Base-by-base conservation (phyloP, 805 yeast genomes). In the Saccharomycopsis synnaedendra region DNA sequence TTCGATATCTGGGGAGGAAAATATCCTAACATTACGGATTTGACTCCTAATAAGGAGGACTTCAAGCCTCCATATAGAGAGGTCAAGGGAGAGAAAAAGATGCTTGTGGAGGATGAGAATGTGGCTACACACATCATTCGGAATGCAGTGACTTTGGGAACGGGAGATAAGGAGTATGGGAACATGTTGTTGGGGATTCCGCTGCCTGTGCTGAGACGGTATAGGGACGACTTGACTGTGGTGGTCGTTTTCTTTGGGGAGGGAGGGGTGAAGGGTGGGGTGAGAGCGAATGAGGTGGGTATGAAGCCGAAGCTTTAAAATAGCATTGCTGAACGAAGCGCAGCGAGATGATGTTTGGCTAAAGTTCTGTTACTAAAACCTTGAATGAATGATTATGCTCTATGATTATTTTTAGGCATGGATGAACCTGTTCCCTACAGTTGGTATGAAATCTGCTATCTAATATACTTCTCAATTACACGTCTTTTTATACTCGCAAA, bases 141-240 rank as follows among this genome's bases (percentile, higher is more conserved):
- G 61, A 90, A 93, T 63, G 97, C 98, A 0, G 70, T 93, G 49
- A 78, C 86, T 49, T 75, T 75, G 54, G 95, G 96, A 5, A 82
- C 83, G 29, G 96, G 95, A 0, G 80, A 85, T 38, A 77, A 78
- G 54, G 96, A 90, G 53, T 89, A 87, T 57, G 88, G 89, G 3
- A 78, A 89, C 28, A 85, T 93, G 76, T 68, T 93, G 51, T 82
- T 88, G 11, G 82, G 93, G 46, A 87, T 93, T 46, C 97, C 97
- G 19, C 76, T 88, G 11, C 97, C 97, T 1, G 74, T 84, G 56
- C 83, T 96, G 27, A 78, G 98, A 65, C 74, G 87, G 41, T 90
- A 89, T 65, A 78, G 98, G 63, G 98, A 93, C 66, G 98, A 93
- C 63, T 71, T 93, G 60, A 89, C 97, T 0, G 97, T 89, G 4